These are phyloP conservation scores for Cucurbita pepo DNA, from an alignment of 306 rosid genomes.

Conservation along the genomic window DNA sequence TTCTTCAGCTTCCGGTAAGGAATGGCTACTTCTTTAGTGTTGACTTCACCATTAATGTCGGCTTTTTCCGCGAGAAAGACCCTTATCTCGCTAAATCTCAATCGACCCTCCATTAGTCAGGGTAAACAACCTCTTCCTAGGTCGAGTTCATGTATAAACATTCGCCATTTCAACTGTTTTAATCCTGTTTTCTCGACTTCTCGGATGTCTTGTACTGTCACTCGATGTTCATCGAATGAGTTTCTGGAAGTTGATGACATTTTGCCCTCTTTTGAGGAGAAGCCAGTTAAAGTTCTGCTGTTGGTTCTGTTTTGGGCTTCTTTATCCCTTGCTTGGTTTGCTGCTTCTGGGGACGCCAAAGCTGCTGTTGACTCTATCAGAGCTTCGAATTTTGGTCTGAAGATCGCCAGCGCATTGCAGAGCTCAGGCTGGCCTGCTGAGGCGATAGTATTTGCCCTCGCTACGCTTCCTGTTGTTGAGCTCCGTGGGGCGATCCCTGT, in stretches of 20 bases:
- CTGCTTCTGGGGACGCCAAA: conserved; percentile 68
- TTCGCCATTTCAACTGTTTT: conserved; percentile 7
- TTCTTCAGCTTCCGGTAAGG: not conserved
- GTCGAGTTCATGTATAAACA: conserved; percentile 6
- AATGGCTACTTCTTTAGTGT: conserved; percentile 34
- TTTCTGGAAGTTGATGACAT: conserved; percentile 25
- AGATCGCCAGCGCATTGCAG: conserved; percentile 48
- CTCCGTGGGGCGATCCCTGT: conserved; percentile 96
- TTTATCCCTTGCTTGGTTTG: conserved; percentile 69
- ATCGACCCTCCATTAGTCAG: not conserved
- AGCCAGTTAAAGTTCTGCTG: conserved; percentile 37
- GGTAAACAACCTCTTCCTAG: conserved; percentile 1
- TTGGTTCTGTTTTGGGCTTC: conserved; percentile 77
- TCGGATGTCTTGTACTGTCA: conserved; percentile 10
- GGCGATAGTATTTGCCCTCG: conserved; percentile 71
- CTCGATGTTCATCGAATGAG: conserved; percentile 24
- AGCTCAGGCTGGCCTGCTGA: conserved; percentile 62
- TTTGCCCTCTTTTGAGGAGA: conserved; percentile 24
- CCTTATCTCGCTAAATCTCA: conserved; percentile 16
- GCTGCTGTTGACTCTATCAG: conserved; percentile 70
- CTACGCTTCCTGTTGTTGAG: conserved; percentile 87
- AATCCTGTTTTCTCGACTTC: conserved; percentile 9
- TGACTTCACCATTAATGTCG: conserved; percentile 17
- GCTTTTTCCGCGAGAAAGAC: conserved; percentile 22
- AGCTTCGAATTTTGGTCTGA: conserved; percentile 70